These are phyloP conservation scores for Neurospora pannonica DNA, from an alignment of 495 filamentous ascomycete genomes.

Conservation along the genomic window DNA sequence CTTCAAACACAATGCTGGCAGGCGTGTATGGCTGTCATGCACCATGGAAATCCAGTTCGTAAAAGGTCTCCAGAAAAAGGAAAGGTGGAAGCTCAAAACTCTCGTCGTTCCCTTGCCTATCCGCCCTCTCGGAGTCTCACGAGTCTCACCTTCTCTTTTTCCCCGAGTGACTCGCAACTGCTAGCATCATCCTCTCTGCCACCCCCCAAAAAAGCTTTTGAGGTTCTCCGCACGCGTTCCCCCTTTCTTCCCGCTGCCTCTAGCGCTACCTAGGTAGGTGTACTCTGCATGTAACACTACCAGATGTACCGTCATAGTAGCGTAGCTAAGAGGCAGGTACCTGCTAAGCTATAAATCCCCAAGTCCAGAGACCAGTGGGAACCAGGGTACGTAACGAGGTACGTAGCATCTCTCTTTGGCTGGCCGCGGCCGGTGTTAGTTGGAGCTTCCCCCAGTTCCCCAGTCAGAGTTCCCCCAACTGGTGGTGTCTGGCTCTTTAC, in stretches of 20 bases:
- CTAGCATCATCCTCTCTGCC: background rate
- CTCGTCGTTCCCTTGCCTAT: background rate
- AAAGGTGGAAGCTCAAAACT: background rate
- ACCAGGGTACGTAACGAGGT: background rate
- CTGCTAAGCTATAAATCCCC: background rate
- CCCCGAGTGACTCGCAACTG: background rate
- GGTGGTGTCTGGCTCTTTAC: background rate
- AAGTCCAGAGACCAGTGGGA: background rate
- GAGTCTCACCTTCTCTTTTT: background rate
- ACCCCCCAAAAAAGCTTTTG: background rate
- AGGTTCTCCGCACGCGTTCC: background rate
- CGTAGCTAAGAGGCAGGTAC: background rate
- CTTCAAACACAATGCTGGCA: background rate
- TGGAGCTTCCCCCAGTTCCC: background rate
- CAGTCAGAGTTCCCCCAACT: slow-evolving; percentile 1
- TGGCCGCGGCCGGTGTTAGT: background rate
- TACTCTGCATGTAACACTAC: background rate
- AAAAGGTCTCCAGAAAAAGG: background rate
- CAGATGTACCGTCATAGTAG: background rate
- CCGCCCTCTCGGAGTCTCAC: background rate
- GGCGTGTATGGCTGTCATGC: background rate
- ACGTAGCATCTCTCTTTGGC: background rate
- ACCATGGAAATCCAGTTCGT: background rate
- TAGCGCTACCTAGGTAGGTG: background rate
- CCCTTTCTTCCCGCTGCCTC: background rate